These are phyloP conservation scores for Juncus inflexus DNA, from an alignment of 176 grass and related monocot genomes.

Conservation along the genomic window DNA sequence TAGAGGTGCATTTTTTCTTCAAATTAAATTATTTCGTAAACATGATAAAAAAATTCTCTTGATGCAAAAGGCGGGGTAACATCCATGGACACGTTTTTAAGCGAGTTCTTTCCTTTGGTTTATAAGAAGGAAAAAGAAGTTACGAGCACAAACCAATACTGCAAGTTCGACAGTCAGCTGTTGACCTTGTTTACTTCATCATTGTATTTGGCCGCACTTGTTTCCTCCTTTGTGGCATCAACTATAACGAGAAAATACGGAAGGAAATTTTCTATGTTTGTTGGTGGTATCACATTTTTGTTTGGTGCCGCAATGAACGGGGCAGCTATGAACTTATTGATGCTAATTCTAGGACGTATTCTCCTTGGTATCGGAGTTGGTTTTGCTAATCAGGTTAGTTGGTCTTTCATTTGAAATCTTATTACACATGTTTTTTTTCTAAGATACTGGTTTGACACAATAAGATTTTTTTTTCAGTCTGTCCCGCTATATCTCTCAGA, in stretches of 20 bases:
- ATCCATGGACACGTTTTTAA: constrained; percentile 23
- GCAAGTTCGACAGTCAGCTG: constrained; percentile 2
- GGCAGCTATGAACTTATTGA: constrained; percentile 14
- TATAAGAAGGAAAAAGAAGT: constrained; percentile 16
- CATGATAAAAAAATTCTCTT: constrained; percentile 2
- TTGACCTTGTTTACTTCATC: constrained; percentile 25
- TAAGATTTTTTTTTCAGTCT: neutral
- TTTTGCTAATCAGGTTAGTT: constrained; percentile 21
- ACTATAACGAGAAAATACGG: constrained; percentile 6
- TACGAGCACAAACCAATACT: neutral
- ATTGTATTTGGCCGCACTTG: constrained; percentile 17
- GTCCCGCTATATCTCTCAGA: constrained; percentile 21
- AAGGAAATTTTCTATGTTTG: constrained; percentile 15
- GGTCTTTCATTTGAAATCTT: neutral
- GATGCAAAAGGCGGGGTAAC: constrained; percentile 17
- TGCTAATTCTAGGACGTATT: constrained; percentile 26
- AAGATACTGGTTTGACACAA: too few species aligned
- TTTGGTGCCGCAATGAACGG: constrained; percentile 11
- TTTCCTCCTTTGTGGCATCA: constrained; percentile 12
- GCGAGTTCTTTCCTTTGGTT: constrained; percentile 20
- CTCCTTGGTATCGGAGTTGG: neutral
- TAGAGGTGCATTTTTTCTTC: too few species aligned
- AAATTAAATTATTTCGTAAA: neutral
- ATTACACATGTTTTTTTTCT: neutral
- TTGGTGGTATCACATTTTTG: constrained; percentile 22